A percentile compares a stretch with the other conserved stretches of the same genome.
Conservation (phyloP, 139 green algal species). For the Chlamydomonas incerta region DNA sequence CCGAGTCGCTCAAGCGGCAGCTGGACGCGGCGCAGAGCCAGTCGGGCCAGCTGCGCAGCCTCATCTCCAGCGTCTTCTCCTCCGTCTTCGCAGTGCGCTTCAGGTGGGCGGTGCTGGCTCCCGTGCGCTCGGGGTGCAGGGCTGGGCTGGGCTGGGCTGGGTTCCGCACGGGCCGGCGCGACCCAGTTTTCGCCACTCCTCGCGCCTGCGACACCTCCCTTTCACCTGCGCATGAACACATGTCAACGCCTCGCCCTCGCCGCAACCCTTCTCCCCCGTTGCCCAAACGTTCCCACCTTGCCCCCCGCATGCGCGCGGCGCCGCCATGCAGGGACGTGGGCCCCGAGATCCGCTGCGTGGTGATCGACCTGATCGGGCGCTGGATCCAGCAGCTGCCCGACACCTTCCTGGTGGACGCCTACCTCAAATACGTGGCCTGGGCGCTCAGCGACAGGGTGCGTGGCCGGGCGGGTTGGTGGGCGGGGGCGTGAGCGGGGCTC, state of each 20-base stretch:
- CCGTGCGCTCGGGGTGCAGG: no score
- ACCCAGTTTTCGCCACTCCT: no score
- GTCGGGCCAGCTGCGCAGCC: slow-evolving; percentile 60
- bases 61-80: slow-evolving; percentile 67
- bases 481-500: no score
- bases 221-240: no score
- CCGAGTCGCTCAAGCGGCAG: slow-evolving; percentile 58
- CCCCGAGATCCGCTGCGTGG: slow-evolving; percentile 75
- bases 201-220: no score
- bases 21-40: slow-evolving; percentile 57
- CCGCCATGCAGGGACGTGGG: slow-evolving; percentile 67
- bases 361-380: slow-evolving; percentile 84
- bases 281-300: no score
- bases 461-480: no score
- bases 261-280: background rate
- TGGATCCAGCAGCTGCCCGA: slow-evolving; percentile 84
- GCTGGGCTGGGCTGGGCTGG: no score
- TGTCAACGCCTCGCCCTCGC: background rate
- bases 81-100: slow-evolving; percentile 73
- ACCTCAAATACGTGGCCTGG: slow-evolving; percentile 99
- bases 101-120: no score
- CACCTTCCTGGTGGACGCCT: slow-evolving; percentile 85
- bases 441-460: slow-evolving; percentile 82
- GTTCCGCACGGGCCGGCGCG: no score
- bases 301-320: no score